These are phyloP conservation scores for Chaetomium tenue DNA, from an alignment of 495 filamentous ascomycete species.

Conservation along the genomic window DNA sequence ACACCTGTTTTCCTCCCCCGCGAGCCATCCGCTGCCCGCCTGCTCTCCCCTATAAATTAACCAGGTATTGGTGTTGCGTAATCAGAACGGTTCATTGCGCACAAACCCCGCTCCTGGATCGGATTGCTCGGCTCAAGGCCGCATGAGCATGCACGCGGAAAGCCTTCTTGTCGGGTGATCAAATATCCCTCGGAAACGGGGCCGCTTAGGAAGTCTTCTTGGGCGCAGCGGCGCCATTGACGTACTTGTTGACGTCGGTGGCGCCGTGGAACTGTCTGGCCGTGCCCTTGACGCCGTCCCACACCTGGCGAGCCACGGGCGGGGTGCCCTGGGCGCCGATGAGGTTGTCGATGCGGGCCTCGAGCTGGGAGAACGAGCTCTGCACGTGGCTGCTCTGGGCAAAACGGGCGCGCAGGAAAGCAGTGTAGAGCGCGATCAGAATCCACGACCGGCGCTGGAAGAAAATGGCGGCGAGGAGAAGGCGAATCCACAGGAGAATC, in stretches of 20 bases:
- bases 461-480: slow-evolving; percentile 72
- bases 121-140: slow-evolving; percentile 15
- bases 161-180: slow-evolving; percentile 20
- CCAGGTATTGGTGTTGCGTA: not conserved
- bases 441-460: slow-evolving; percentile 92
- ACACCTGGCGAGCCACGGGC: slow-evolving; percentile 74
- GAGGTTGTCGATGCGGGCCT: slow-evolving; percentile 72
- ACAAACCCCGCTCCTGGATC: not conserved
- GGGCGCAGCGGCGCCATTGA: slow-evolving; percentile 53
- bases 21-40: not conserved
- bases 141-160: slow-evolving; percentile 17
- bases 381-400: slow-evolving; percentile 90
- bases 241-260: slow-evolving; percentile 73
- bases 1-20: not conserved
- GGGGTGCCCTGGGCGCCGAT: slow-evolving; percentile 85
- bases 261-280: slow-evolving; percentile 70
- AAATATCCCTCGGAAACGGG: not conserved
- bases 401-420: slow-evolving; percentile 87
- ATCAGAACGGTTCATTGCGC: not conserved
- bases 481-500: slow-evolving; percentile 76
- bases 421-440: slow-evolving; percentile 77
- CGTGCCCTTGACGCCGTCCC: slow-evolving; percentile 75
- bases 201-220: slow-evolving; percentile 49
- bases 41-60: not conserved
- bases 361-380: slow-evolving; percentile 68